A percentile compares a stretch with the other conserved stretches of the same genome.
Conservation (phyloP, 2,329 filamentous ascomycete species). For the Malbranchea cinnamomea region DNA sequence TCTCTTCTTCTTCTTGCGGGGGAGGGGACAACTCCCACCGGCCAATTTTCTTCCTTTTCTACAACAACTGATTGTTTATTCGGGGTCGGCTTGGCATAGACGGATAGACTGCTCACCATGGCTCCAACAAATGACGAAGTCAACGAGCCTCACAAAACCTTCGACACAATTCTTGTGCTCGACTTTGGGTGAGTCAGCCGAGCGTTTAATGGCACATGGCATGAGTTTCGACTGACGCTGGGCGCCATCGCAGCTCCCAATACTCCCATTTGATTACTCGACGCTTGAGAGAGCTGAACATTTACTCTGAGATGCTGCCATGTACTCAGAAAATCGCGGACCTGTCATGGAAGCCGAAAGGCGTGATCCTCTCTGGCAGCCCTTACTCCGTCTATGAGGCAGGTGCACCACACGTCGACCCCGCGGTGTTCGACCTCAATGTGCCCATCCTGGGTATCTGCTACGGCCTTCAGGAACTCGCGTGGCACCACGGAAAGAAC, state of each 20-base stretch:
- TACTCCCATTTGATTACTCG: slow-evolving; percentile 8
- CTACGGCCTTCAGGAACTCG: slow-evolving; percentile 55
- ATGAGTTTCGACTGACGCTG: no score
- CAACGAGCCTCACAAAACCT: slow-evolving; percentile 17
- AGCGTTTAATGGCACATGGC: no score
- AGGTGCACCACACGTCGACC: slow-evolving; percentile 65
- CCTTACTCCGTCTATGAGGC: slow-evolving; percentile 69
- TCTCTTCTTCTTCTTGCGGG: slow-evolving; percentile 3
- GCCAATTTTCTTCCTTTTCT: not conserved
- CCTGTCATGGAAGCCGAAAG: slow-evolving; percentile 64
- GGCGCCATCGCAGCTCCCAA: slow-evolving; percentile 9
- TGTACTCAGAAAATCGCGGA: slow-evolving; percentile 71
- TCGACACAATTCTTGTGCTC: slow-evolving; percentile 22
- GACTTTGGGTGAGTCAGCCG: slow-evolving; percentile 20
- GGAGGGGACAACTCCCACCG: slow-evolving; percentile 4
- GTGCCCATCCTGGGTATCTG: slow-evolving; percentile 49
- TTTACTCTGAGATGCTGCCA: slow-evolving; percentile 78
- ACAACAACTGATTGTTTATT: not conserved
- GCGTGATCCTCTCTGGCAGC: slow-evolving; percentile 63
- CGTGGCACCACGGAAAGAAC: slow-evolving; percentile 51
- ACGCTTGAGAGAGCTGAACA: slow-evolving; percentile 47
- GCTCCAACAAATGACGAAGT: slow-evolving; percentile 8
- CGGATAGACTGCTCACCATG: no score
- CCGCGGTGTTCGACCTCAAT: slow-evolving; percentile 55
- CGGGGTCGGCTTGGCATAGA: not conserved